Base-by-base conservation (phyloP, 169 alveolate genomes). In the Eimeria falciformis region DNA sequence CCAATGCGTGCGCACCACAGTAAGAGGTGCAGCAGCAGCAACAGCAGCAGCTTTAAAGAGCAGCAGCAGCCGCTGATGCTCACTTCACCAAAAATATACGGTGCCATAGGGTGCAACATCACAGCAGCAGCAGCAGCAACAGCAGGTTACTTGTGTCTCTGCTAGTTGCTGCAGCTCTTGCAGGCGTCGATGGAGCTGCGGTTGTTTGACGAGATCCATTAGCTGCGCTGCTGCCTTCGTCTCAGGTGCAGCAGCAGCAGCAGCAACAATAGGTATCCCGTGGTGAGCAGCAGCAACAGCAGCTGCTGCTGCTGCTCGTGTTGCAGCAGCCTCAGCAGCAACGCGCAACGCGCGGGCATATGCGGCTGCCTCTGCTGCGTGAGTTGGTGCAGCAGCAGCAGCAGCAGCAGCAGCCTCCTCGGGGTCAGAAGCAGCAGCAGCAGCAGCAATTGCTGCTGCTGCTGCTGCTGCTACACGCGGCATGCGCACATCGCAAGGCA, bases 381-480 rank as follows among this genome's bases (percentile, higher is more conserved):
- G 27, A 5, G 56, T 56, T 21, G 83, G 83, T 7, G 83, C 55
- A 11, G 71, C 71, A 0, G 83, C 83, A 33, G 83, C 83, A 9
- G 83, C 56, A 37, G 83, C 83, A 37, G 83, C 83, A 14, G 83
- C 83, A 37, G 83, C 83, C 40, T 71, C 83, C 56, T 71, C 83
- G 25, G 83, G 58, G 55, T 43, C 23, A 4, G 56, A 5, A 14
- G 83, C 83, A 29, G 50, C 55, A 37, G 29, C 56, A 17, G 83
- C 83, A 40, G 83, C 83, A 40, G 83, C 83, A 71, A 71, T 43
- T 37, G 83, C 83, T 71, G 83, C 83, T 29, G 83, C 83, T 37
- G 83, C 83, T 2, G 83, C 83, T 71, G 58, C 56, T 40, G 83
- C 50, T 17, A 40, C 17, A 25, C 83, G 83, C n/a, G 83, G 83